phyloP scores from a whole-genome alignment of 805 yeast species.

The Sungouiozyma ichnusensis region DNA sequence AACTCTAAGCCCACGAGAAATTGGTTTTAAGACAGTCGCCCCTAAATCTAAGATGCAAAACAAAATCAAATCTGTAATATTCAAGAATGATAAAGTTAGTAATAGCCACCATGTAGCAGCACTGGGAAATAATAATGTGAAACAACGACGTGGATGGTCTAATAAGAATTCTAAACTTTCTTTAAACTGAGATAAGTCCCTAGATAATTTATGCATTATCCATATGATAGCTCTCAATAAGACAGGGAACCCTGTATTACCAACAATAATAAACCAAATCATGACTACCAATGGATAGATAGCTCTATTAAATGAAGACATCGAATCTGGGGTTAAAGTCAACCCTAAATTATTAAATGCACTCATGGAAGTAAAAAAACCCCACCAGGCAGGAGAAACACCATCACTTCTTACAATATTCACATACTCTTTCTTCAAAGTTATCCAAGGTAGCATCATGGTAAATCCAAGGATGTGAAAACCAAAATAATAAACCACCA shows the following conservation, averaged over 20 bases:
- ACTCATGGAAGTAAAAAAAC: slow-evolving; percentile 69
- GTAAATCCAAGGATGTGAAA: slow-evolving; percentile 50
- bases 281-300: slow-evolving; percentile 54
- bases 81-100: slow-evolving; percentile 58
- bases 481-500: slow-evolving; percentile 63
- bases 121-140: slow-evolving; percentile 82
- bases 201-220: slow-evolving; percentile 59
- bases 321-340: slow-evolving; percentile 72
- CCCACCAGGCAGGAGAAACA: slow-evolving; percentile 85
- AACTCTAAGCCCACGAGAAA: slow-evolving; percentile 59
- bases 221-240: slow-evolving; percentile 73
- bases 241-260: slow-evolving; percentile 92
- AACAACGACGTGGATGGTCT: slow-evolving; percentile 96
- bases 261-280: slow-evolving; percentile 70
- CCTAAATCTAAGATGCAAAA: slow-evolving; percentile 70
- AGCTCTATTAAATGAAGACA: slow-evolving; percentile 54
- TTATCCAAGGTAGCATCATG: slow-evolving; percentile 54
- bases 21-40: slow-evolving; percentile 37
- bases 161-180: slow-evolving; percentile 80
- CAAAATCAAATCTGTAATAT: slow-evolving; percentile 66
- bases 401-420: slow-evolving; percentile 43
- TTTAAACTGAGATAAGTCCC: slow-evolving; percentile 47
- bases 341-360: slow-evolving; percentile 80
- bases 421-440: slow-evolving; percentile 33
- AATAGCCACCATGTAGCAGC: slow-evolving; percentile 94